Conservation (phyloP, 2,329 filamentous ascomycete genomes). For the Pseudogymnoascus verrucosus region DNA sequence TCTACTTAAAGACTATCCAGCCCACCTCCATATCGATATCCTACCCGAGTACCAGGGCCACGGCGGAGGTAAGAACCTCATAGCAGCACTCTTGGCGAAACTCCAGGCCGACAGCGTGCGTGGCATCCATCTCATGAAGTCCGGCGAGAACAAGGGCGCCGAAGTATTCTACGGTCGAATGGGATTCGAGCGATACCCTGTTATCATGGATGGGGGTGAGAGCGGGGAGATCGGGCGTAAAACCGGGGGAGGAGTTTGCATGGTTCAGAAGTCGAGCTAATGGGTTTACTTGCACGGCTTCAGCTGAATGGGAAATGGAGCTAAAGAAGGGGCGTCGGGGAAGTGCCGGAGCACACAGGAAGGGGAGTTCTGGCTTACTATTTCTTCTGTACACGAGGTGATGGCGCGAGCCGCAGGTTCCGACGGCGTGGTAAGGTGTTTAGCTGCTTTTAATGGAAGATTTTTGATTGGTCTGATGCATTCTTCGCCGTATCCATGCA, state of each 20-base stretch:
- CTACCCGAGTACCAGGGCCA: conserved; percentile 7
- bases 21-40: conserved; percentile 2
- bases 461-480: not conserved
- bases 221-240: conserved; percentile 4
- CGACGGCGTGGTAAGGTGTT: conserved; percentile 2
- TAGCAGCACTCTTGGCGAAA: not conserved
- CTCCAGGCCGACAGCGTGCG: not conserved
- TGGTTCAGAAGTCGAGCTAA: conserved; percentile 2
- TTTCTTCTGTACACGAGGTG: not conserved
- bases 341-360: not conserved
- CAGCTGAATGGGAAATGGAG: not conserved
- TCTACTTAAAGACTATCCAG: conserved; percentile 1
- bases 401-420: conserved; percentile 1
- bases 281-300: not conserved
- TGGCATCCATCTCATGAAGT: conserved; percentile 7
- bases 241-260: conserved; percentile 8
- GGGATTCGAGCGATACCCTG: conserved; percentile 4
- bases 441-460: not conserved
- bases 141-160: not conserved
- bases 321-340: not conserved
- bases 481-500: not conserved
- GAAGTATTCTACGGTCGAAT: not conserved
- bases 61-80: conserved; percentile 1
- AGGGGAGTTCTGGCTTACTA: not conserved
- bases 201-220: not conserved